A percentile compares a stretch with the other conserved stretches of the same genome.
These are phyloP conservation scores for Podosphaera fusca DNA, from an alignment of 2,329 filamentous ascomycete species.

Conservation along the genomic window DNA sequence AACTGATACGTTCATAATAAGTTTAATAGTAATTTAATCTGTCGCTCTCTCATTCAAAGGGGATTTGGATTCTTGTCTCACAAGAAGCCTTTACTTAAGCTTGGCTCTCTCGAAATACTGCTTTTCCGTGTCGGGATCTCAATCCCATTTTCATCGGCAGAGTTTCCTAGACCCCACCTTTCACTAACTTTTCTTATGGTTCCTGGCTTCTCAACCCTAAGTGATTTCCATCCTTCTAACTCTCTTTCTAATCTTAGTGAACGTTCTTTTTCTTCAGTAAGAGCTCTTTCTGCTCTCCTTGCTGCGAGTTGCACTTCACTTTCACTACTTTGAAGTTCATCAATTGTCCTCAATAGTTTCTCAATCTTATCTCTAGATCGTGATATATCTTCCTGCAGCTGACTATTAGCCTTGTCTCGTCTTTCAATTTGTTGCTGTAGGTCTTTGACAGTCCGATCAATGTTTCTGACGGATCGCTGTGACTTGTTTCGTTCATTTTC, in stretches of 20 bases:
- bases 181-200: slow-evolving; percentile 4
- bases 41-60: not conserved
- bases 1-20: not conserved
- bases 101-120: slow-evolving; percentile 37
- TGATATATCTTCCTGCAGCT: slow-evolving; percentile 61
- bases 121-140: slow-evolving; percentile 37
- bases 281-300: slow-evolving; percentile 69
- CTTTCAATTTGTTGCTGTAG: slow-evolving; percentile 80
- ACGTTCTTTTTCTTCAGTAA: slow-evolving; percentile 74
- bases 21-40: not conserved
- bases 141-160: slow-evolving; percentile 8
- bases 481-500: slow-evolving; percentile 59
- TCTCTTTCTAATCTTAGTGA: slow-evolving; percentile 64
- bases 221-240: slow-evolving; percentile 55
- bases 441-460: slow-evolving; percentile 85
- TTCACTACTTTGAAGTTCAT: slow-evolving; percentile 79
- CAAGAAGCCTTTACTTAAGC: slow-evolving; percentile 59
- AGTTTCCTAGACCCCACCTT: slow-evolving; percentile 7
- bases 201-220: slow-evolving; percentile 36
- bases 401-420: slow-evolving; percentile 65
- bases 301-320: slow-evolving; percentile 58
- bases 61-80: slow-evolving; percentile 15
- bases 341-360: slow-evolving; percentile 71
- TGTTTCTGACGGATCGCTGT: slow-evolving; percentile 70
- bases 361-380: slow-evolving; percentile 80